A percentile compares a stretch with the other conserved stretches of the same genome.
These are phyloP conservation scores for Tulasnella calospora DNA, from an alignment of 768 basidiomycete genomes.

Conservation along the genomic window DNA sequence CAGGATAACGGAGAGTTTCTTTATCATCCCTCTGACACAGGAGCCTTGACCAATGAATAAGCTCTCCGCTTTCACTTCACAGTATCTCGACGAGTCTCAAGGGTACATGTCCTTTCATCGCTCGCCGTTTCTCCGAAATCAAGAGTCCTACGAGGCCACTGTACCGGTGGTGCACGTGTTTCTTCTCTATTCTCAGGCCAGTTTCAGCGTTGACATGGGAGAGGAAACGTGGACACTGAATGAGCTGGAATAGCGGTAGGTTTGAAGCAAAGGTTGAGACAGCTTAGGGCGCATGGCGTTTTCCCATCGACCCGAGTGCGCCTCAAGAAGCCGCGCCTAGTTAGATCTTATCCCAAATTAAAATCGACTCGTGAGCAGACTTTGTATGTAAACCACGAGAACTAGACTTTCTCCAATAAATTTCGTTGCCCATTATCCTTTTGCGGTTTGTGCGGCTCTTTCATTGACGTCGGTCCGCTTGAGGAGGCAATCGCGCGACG, in stretches of 20 bases:
- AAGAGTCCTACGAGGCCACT: neutral
- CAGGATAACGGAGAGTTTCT: neutral
- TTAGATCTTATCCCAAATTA: neutral
- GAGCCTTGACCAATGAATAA: neutral
- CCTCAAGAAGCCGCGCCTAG: neutral
- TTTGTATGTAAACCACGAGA: neutral
- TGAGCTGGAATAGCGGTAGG: neutral
- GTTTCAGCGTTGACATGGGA: neutral
- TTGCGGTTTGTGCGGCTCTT: constrained; percentile 2
- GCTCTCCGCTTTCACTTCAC: neutral
- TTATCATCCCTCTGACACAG: neutral
- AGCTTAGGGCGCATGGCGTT: neutral
- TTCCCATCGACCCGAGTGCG: neutral
- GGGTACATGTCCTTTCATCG: neutral
- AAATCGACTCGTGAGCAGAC: neutral
- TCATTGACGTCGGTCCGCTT: neutral
- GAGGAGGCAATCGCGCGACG: neutral
- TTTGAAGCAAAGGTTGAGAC: neutral
- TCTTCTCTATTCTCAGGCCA: neutral
- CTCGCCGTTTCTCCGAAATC: neutral
- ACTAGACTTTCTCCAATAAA: neutral
- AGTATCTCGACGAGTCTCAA: neutral
- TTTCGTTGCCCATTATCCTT: neutral
- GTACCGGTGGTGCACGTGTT: neutral
- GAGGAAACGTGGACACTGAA: neutral